Evolutionary conservation across 768 basidiomycete species (phyloP), one percentile per base, ranked within the genome.

Genomic region (Amyloporia xantha): DNA sequence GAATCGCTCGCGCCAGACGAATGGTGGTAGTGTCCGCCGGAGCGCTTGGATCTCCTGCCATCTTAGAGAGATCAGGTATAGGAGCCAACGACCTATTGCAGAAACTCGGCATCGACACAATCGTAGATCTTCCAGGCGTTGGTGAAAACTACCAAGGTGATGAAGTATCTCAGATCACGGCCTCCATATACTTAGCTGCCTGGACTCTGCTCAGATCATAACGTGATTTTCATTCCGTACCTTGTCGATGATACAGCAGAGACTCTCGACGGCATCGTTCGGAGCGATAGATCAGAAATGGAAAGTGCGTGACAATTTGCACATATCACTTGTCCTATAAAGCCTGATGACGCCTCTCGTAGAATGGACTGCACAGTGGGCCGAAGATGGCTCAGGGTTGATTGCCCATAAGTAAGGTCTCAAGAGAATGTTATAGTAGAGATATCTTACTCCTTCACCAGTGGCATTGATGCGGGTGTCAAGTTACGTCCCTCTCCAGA

Each of bases 61-160:
- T 85, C 17, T 69, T 85, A 9, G 77, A 83, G 57, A 68, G 81
- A 2, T 80, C 72, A 1, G 75, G 75, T 0, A 69, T 77, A 5
- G 75, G 75, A 0, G 53, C 62, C 1, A 55, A 54, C 41, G 57
- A 53, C 0, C 26, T 70, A 1, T 63, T 77, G 0, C 52, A 59
- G 30, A 36, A 57, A 12, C 56, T 58, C 3, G 65, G 63, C 0
- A 54, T 77, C 26, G 19, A 58, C 13, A 59, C 62, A 2, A n/a
- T 67, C 5, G 63, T 72, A 1, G 65, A 76, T 40, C 55, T 75
- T 4, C 66, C 68, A 13, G 71, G 73, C 0, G 73, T 76, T 1
- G 75, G 75, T 10, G 67, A 70, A 52, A 68, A 71, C 48, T 73
- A 66, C 30, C 67, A 68, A 50, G 57, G 57, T 51, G 6, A 9